Evolutionary conservation across 805 yeast genomes (phyloP).

Genomic region (Kazachstania bromeliacearum): DNA sequence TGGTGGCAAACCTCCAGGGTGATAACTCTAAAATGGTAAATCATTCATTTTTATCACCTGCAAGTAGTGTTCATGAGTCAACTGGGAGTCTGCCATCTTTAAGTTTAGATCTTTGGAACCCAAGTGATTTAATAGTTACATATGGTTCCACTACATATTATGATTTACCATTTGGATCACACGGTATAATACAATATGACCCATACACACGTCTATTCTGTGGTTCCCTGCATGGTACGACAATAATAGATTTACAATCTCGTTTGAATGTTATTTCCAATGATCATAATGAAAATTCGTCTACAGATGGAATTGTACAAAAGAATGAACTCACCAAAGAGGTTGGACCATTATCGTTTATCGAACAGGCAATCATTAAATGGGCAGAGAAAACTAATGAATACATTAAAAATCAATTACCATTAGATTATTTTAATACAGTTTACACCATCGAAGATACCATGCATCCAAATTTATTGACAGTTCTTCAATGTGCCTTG

Average conservation of each 20-base stretch:
- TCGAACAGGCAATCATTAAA: conserved; percentile 14
- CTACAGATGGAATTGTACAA: neutral
- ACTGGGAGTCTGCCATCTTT: neutral
- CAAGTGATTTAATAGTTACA: conserved; percentile 11
- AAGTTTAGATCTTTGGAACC: conserved; percentile 9
- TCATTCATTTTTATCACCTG: neutral
- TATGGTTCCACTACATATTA: conserved; percentile 12
- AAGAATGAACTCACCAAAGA: conserved; percentile 2
- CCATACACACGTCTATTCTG: conserved; percentile 10
- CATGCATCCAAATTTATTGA: conserved; percentile 7
- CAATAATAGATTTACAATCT: conserved; percentile 10
- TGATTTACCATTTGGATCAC: conserved; percentile 14
- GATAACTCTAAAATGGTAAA: no score
- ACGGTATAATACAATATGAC: conserved; percentile 12
- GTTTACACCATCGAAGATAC: conserved; percentile 10
- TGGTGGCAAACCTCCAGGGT: no score
- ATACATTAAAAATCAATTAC: conserved; percentile 7
- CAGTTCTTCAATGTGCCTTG: conserved; percentile 5
- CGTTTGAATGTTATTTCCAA: conserved; percentile 6
- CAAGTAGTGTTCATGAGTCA: neutral
- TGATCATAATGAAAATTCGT: neutral
- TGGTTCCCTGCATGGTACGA: conserved; percentile 13
- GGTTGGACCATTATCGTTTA: conserved; percentile 9
- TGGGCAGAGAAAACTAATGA: conserved; percentile 8
- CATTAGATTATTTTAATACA: conserved; percentile 11